These are phyloP conservation scores for Chaetomium globosum DNA, from an alignment of 2,329 filamentous ascomycete genomes.

Conservation along the genomic window DNA sequence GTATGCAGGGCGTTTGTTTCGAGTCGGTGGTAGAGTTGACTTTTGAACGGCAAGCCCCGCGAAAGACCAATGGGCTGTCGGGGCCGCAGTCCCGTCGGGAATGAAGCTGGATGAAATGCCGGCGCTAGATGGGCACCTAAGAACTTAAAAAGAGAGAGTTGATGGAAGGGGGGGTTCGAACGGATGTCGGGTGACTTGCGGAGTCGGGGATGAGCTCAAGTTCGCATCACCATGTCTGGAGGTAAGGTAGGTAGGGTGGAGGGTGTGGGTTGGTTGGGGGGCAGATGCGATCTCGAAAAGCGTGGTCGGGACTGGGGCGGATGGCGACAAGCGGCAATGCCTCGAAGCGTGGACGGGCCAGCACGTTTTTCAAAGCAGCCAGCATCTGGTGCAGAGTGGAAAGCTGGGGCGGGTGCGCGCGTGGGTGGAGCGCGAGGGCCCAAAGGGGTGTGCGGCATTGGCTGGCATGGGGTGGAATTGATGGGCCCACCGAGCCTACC, in stretches of 20 bases:
- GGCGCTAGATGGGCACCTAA: constrained; percentile 3
- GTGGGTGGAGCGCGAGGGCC: constrained; percentile 24
- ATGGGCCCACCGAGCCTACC: constrained; percentile 20
- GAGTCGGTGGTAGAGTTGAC: neutral
- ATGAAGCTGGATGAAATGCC: neutral
- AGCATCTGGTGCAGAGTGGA: constrained; percentile 33
- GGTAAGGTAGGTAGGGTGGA: neutral
- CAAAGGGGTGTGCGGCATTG: neutral
- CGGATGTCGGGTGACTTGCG: neutral
- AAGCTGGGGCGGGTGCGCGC: constrained; percentile 25
- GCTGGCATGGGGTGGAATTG: constrained; percentile 17
- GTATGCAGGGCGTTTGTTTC: neutral
- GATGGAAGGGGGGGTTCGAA: neutral
- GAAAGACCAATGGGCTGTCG: constrained; percentile 2
- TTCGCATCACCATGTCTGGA: constrained; percentile 5
- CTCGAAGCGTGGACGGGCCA: constrained; percentile 34
- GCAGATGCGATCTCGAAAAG: constrained; percentile 30
- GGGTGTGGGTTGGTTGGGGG: constrained; percentile 15
- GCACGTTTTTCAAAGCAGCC: constrained; percentile 38
- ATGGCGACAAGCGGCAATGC: constrained; percentile 28
- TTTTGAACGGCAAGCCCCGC: constrained; percentile 20
- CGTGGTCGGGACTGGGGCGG: constrained; percentile 18
- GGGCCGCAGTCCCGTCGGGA: neutral
- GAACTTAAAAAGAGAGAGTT: neutral
- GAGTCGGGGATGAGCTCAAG: constrained; percentile 4